Base-by-base conservation (phyloP, 176 grass and related monocot genomes). In the Metroxylon sagu region DNA sequence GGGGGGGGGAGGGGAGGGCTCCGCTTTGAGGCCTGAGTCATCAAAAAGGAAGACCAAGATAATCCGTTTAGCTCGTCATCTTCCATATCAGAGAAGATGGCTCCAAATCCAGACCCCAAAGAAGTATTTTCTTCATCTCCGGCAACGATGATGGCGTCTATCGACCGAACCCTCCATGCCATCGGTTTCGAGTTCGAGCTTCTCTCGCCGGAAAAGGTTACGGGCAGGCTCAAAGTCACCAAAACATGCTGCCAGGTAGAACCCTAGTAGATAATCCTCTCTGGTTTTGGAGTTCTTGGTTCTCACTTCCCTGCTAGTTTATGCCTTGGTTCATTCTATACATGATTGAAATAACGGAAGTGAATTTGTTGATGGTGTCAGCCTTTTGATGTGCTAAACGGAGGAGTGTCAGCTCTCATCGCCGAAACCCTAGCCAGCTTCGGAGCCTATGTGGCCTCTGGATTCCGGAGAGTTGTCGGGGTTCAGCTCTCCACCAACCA, bases 401-500 rank as follows among this genome's bases (percentile, higher is more conserved):
- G 85, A 70, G 85, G 90, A 49, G 77, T 95, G 18, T 89, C 85
- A 26, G 85, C 90, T 53, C 82, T 86, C 16, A 79, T 95, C 57
- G 85, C 85, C n/a, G 85, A 95, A 73, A 5, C 71, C 10, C 21
- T 57, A 16, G 79, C 90, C 2, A 95, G 90, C 75, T 60, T 95
- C 59, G 85, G 90, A 35, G 77, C 73, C 17, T 86, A 81, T 65
- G 49, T 82, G 5, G 77, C 90, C 25, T 72, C 90, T 0, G 82
- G 71, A 8, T 79, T 79, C 71, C 71, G 58, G 43, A 56, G 81
- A 58, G 64, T 82, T 2, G 85, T 82, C 17, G 90, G 90, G 57
- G 85, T 95, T 30, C 82, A 89, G 74, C 85, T 95, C 17, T 86
- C 79, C 50, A 86, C 85, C 69, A 95, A 89, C 74, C 85, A 95